Base-by-base conservation (phyloP, 768 basidiomycete species). In the Auriscalpium orientale region DNA sequence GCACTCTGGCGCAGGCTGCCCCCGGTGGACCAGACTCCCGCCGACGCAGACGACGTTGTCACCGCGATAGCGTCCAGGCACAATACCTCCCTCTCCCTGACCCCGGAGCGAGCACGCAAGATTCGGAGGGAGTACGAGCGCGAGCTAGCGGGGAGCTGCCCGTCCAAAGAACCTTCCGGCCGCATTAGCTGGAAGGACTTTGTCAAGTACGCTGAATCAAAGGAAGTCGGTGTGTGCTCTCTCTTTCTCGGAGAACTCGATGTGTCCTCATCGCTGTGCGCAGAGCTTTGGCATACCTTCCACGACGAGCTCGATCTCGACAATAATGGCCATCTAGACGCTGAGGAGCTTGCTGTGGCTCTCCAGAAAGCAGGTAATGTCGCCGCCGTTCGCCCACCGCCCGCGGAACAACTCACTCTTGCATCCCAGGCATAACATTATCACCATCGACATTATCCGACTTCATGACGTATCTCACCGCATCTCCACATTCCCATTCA, bases 281-380 rank as follows among this genome's bases (percentile, higher is more conserved):
- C 56, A 91, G 93, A 95, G 70, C 76, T 97, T 20, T 97, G 95
- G 95, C 76, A 81, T 51, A 84, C 94, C 54, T 97, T 97, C 70
- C 90, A 91, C 61, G 79, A 92, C 65, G 89, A 94, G 64, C 79
- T 97, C 49, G 95, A 95, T 72, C 74, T 92, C 58, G 92, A 97
- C 65, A 81, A 88, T 28, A 91, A 97, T 70, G 93, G 91, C 8
- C 81, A 80, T 55, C 69, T 97, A 34, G 91, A 94, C 64, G 74
- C 79, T 8, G 70, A 72, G 15, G 87, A 88, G 64, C 72, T 89
- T 56, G 66, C 74, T 40, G 61, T 74, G n/a, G 85, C 87, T 4
- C 72, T 95, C 46, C 70, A 73, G 51, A 83, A 85, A 68, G 85
- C 89, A 65, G 90, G 92, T 90, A 60, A 58, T 71, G 65, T 47